Conservation (phyloP, 192 early-diverging fungal genomes). For the Linnemannia elongata region DNA sequence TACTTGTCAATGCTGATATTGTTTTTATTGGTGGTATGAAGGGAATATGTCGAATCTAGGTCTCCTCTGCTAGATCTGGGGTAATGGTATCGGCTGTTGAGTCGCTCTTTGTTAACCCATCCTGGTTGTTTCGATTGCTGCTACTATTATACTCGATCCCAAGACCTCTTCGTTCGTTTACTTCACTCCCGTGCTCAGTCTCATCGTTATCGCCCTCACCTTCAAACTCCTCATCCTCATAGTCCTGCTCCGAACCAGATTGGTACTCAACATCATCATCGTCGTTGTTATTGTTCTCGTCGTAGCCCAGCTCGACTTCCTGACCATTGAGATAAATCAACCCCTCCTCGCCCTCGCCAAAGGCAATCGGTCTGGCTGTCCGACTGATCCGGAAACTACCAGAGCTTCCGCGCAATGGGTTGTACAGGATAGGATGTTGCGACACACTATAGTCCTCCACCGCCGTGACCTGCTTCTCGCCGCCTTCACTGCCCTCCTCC, state of each 20-base stretch:
- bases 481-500: slow-evolving; percentile 1
- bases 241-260: not conserved
- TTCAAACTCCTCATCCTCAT: not conserved
- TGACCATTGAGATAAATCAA: slow-evolving; percentile 31
- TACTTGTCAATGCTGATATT: not conserved
- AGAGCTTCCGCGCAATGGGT: slow-evolving; percentile 46
- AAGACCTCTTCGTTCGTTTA: too few species aligned
- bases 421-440: slow-evolving; percentile 47
- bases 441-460: slow-evolving; percentile 23
- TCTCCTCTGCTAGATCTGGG: not conserved
- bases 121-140: not conserved
- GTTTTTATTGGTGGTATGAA: not conserved
- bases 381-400: slow-evolving; percentile 48
- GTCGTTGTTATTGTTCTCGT: not conserved
- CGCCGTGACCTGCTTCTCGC: not conserved
- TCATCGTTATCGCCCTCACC: not conserved
- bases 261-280: not conserved
- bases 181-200: not conserved
- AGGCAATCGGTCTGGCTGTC: slow-evolving; percentile 18
- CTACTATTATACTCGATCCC: not conserved
- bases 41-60: not conserved
- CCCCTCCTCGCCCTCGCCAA: slow-evolving; percentile 46
- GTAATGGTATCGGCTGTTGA: not conserved
- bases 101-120: not conserved
- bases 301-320: slow-evolving; percentile 10